phyloP scores from a whole-genome alignment of 108 stramenopile species.

The Halocafeteria seosinensis region DNA sequence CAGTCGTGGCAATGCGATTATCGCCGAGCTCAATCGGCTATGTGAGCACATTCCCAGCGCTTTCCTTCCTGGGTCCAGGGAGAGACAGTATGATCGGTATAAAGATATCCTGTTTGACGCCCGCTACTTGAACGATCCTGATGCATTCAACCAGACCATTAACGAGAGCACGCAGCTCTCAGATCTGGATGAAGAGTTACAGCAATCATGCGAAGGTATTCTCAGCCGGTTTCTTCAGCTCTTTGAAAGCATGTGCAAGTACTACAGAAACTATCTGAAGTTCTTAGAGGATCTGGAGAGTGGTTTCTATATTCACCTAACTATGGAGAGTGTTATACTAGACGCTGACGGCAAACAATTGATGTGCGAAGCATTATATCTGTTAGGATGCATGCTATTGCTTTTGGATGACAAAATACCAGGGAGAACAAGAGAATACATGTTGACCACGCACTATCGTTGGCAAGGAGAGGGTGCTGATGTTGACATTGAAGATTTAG shows the following conservation, averaged over 20 bases:
- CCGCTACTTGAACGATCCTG: conserved; percentile 35
- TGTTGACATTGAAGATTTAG: conserved; percentile 25
- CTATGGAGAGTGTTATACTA: conserved; percentile 34
- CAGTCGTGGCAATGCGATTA: conserved; percentile 27
- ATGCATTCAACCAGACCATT: conserved; percentile 33
- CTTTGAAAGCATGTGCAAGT: conserved; percentile 31
- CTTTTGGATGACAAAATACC: conserved; percentile 32
- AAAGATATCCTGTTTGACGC: conserved; percentile 40
- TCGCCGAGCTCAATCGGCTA: conserved; percentile 34
- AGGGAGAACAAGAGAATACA: conserved; percentile 34
- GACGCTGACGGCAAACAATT: conserved; percentile 41
- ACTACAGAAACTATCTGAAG: conserved; percentile 23
- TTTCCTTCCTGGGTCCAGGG: background rate
- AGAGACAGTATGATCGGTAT: conserved; percentile 4
- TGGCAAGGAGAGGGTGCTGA: conserved; percentile 18
- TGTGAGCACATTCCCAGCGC: conserved; percentile 22
- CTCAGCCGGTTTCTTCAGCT: conserved; percentile 31
- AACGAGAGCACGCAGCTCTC: conserved; percentile 5
- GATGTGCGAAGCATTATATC: conserved; percentile 40
- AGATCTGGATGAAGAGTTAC: conserved; percentile 39
- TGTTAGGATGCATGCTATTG: conserved; percentile 43
- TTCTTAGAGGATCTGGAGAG: conserved; percentile 29
- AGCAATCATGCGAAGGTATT: conserved; percentile 16
- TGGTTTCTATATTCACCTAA: conserved; percentile 44
- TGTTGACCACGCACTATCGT: conserved; percentile 39